Percentiles rank a stretch among this genome's conserved stretches.
These are phyloP conservation scores for Citeromyces hawaiiensis DNA, from an alignment of 1,139 yeast genomes.

Conservation along the genomic window DNA sequence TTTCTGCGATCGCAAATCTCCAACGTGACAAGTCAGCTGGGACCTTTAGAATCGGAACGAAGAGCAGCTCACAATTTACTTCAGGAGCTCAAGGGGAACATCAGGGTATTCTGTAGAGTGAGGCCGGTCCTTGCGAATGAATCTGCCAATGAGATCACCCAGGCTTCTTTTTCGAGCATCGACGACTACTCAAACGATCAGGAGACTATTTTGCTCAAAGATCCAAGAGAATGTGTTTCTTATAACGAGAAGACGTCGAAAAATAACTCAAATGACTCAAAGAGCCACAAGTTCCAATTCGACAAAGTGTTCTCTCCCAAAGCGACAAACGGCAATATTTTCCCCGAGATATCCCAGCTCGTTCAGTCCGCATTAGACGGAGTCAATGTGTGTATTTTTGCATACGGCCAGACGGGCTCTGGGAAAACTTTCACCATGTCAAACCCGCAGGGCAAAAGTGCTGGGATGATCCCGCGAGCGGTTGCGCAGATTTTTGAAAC, in stretches of 20 bases:
- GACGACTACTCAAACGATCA: conserved; percentile 12
- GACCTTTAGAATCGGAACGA: conserved; percentile 31
- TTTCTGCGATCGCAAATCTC: background rate
- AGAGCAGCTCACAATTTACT: conserved; percentile 61
- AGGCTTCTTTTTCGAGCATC: conserved; percentile 9
- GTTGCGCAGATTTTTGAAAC: conserved; percentile 59
- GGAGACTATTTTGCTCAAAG: background rate
- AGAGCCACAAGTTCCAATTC: conserved; percentile 41
- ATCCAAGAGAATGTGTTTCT: too few relatives aligned
- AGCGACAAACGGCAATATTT: conserved; percentile 47
- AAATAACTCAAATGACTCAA: conserved; percentile 5
- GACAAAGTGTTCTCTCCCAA: conserved; percentile 62
- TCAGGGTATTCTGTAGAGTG: conserved; percentile 80
- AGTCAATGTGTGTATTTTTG: conserved; percentile 83
- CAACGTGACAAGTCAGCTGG: background rate
- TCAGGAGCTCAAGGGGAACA: conserved; percentile 86
- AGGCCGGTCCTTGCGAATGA: conserved; percentile 35
- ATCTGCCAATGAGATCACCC: conserved; percentile 1
- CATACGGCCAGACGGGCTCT: conserved; percentile 97
- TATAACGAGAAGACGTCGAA: background rate
- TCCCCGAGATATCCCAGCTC: conserved; percentile 75
- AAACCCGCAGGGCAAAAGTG: conserved; percentile 34
- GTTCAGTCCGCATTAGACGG: conserved; percentile 90
- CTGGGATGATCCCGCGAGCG: conserved; percentile 83
- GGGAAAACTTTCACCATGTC: conserved; percentile 95